Conservation (phyloP, 768 basidiomycete species). For the Pulveroboletus sp. region DNA sequence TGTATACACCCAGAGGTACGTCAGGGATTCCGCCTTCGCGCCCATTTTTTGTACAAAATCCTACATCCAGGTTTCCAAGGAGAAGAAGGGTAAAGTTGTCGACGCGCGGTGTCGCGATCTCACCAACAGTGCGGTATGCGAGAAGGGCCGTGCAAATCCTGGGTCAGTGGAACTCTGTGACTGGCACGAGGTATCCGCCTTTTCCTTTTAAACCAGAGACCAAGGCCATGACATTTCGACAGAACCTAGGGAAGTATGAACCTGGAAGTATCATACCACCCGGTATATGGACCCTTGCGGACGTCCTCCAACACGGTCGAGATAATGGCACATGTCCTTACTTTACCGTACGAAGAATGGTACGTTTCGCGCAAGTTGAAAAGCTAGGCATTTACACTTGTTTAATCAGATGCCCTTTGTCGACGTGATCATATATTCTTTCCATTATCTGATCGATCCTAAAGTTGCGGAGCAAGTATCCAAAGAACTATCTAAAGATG, state of each 20-base stretch:
- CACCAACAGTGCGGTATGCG: slow-evolving; percentile 78
- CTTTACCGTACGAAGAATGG: slow-evolving; percentile 95
- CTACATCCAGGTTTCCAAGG: slow-evolving; percentile 81
- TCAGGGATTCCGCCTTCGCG: slow-evolving; percentile 4
- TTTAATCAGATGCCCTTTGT: slow-evolving; percentile 87
- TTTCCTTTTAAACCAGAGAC: slow-evolving; percentile 4
- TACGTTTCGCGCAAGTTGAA: slow-evolving; percentile 33
- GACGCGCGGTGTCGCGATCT: slow-evolving; percentile 96
- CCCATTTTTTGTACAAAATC: too few species aligned
- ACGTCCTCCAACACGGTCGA: slow-evolving; percentile 83
- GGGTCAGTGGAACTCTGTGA: slow-evolving; percentile 89
- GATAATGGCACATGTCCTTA: slow-evolving; percentile 90
- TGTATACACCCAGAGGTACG: slow-evolving; percentile 91
- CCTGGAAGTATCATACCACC: slow-evolving; percentile 76
- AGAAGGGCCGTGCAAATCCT: slow-evolving; percentile 81
- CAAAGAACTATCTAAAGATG: slow-evolving; percentile 94
- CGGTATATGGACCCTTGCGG: slow-evolving; percentile 93
- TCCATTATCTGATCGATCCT: slow-evolving; percentile 97
- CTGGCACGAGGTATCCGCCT: slow-evolving; percentile 84
- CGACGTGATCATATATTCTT: slow-evolving; percentile 96
- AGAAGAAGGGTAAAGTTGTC: slow-evolving; percentile 97
- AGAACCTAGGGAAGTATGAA: slow-evolving; percentile 84
- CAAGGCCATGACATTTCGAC: slow-evolving; percentile 3
- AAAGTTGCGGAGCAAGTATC: slow-evolving; percentile 99
- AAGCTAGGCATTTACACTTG: not conserved